Conservation (phyloP, 2,329 filamentous ascomycete species). For the Venturia pyrina region DNA sequence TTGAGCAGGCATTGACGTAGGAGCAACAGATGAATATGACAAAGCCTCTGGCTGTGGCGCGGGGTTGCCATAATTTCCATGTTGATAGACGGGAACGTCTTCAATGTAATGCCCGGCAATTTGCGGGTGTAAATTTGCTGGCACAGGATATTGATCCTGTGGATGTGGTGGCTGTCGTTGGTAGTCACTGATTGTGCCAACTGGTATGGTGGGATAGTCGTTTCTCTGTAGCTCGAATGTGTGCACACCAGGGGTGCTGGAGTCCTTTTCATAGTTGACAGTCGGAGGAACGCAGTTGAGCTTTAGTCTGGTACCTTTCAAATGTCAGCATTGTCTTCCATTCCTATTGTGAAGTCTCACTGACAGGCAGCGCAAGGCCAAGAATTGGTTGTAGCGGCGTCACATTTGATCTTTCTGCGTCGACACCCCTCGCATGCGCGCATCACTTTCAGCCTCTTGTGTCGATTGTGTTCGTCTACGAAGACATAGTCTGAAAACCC, state of each 20-base stretch:
- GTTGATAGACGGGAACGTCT: background rate
- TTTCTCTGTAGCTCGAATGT: slow-evolving; percentile 31
- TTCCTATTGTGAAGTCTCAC: background rate
- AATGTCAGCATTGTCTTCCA: background rate
- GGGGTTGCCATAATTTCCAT: slow-evolving; percentile 4
- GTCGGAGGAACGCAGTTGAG: slow-evolving; percentile 87
- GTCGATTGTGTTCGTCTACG: slow-evolving; percentile 95
- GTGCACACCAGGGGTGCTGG: slow-evolving; percentile 26
- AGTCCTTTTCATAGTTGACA: slow-evolving; percentile 60
- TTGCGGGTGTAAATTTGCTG: slow-evolving; percentile 4
- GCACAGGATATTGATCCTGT: slow-evolving; percentile 1
- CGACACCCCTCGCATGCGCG: slow-evolving; percentile 93
- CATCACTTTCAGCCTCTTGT: slow-evolving; percentile 86
- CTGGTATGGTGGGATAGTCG: slow-evolving; percentile 19
- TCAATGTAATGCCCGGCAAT: slow-evolving; percentile 2
- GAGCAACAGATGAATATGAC: background rate
- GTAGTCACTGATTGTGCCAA: slow-evolving; percentile 11
- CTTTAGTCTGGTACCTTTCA: slow-evolving; percentile 61
- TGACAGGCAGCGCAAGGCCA: slow-evolving; percentile 90
- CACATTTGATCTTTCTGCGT: slow-evolving; percentile 94
- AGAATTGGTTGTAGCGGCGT: slow-evolving; percentile 90
- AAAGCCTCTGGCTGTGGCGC: background rate
- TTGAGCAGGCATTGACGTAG: background rate
- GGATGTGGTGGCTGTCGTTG: background rate
- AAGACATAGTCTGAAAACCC: slow-evolving; percentile 79